Base-by-base conservation (phyloP, 306 rosid genomes). In the Sphenostylis stenocarpa region DNA sequence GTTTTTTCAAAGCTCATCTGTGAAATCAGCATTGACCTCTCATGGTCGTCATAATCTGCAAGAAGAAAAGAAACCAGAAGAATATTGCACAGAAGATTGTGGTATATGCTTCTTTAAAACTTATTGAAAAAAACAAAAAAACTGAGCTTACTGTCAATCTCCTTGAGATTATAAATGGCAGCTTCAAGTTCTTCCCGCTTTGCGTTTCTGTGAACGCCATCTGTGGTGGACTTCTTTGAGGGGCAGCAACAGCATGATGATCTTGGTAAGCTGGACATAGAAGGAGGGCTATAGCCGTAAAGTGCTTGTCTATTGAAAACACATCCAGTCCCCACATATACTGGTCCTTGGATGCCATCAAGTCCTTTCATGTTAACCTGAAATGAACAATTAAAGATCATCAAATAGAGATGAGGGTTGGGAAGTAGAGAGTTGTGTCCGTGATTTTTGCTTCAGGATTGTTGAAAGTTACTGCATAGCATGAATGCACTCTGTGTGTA, bases 341-440 rank as follows among this genome's bases (percentile, higher is more conserved):
- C 88, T 34, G 99, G 99, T 80, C 99, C 99, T 87, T 95, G 97
- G 76, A 95, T 89, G 14, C 99, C 99, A 85, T 95, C 97, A 47
- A 95, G 87, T 72, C 99, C 99, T 88, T 89, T 95, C 99, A 95
- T 95, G 86, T 95, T 95, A 72, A 92, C 97, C 97, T 92, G 90
- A 79, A 80, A 88, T 83, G 34, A 56, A 44, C 24, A 47, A 84
- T 70, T 58, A 58, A 51, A 66, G 34, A 56, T 31, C 72, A 76
- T 67, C 67, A 39, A 70, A 26, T 19, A 44, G 16, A 62, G 67
- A 28, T 28, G 19, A 67, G 15, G 45, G 9, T 73, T 56, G 63
- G 71, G 21, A 60, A 26, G 66, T 47, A 29, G 4, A 28, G 29
- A 10, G 26, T 34, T 36, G 31, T 20, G 36, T 29, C 67, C 70